Evolutionary conservation across 23 red algal genomes (phyloP).

Genomic region (Gracilaria caudata): DNA sequence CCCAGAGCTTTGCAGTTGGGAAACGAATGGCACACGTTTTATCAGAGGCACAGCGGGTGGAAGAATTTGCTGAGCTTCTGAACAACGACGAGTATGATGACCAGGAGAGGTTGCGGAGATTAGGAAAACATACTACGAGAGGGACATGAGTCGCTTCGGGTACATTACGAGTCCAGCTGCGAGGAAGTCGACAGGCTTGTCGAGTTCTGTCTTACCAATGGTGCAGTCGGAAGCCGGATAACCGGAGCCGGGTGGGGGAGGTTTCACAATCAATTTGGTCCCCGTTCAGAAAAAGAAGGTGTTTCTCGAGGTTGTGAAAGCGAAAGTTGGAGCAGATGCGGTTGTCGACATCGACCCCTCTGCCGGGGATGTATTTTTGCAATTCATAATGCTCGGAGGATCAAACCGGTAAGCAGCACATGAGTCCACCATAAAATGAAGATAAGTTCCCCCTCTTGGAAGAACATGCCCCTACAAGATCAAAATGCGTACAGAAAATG

Average conservation of each 20-base stretch:
- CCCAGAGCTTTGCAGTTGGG: conserved; percentile 26
- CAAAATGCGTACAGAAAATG: not conserved
- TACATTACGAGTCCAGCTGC: conserved; percentile 54
- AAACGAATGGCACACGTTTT: conserved; percentile 68
- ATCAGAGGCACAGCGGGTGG: conserved; percentile 56
- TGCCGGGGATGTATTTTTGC: conserved; percentile 52
- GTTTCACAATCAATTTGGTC: conserved; percentile 66
- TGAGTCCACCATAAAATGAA: not conserved
- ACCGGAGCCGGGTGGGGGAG: conserved; percentile 73
- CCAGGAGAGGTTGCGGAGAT: not conserved
- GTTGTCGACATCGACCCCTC: conserved; percentile 50
- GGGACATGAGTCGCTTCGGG: conserved; percentile 40
- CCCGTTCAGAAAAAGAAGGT: not conserved
- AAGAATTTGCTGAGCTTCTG: conserved; percentile 27
- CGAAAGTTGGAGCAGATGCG: conserved; percentile 11
- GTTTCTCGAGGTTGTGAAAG: conserved; percentile 20
- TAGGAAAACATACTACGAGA: conserved; percentile 64
- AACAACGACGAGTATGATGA: conserved; percentile 10
- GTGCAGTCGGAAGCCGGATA: conserved; percentile 53
- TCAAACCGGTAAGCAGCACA: not conserved
- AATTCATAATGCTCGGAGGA: conserved; percentile 29
- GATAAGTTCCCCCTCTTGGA: not conserved
- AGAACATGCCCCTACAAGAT: not conserved
- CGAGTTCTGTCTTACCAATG: conserved; percentile 41
- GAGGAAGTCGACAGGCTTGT: conserved; percentile 52